These are phyloP conservation scores for Lipomyces yarrowii DNA, from an alignment of 1,139 yeast genomes.

Conservation along the genomic window DNA sequence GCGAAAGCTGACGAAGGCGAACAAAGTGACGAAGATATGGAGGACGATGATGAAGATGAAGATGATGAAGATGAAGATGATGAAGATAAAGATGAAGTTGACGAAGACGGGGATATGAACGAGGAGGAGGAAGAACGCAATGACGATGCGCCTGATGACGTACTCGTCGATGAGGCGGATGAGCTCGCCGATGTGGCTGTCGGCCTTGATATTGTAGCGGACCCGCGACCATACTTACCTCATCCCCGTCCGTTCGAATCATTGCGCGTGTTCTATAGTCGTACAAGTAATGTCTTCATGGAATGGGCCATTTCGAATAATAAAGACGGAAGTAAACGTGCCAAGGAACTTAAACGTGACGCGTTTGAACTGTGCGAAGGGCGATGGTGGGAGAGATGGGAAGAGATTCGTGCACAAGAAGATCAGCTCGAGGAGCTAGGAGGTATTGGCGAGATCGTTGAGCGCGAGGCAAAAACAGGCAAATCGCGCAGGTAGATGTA, in stretches of 20 bases:
- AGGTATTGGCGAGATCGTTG: slow-evolving; percentile 89
- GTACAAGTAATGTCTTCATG: slow-evolving; percentile 83
- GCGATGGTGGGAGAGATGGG: slow-evolving; percentile 99
- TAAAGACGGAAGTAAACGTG: slow-evolving; percentile 63
- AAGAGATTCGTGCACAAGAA: slow-evolving; percentile 83
- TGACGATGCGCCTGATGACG: slow-evolving; percentile 57
- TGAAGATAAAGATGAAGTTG: slow-evolving; percentile 61
- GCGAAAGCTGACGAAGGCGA: slow-evolving; percentile 56
- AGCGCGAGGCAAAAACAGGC: slow-evolving; percentile 59
- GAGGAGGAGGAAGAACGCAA: slow-evolving; percentile 56
- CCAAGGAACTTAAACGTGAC: slow-evolving; percentile 84
- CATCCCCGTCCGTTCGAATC: slow-evolving; percentile 95
- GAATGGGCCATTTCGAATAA: slow-evolving; percentile 84
- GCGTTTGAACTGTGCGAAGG: slow-evolving; percentile 91
- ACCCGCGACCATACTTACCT: slow-evolving; percentile 93
- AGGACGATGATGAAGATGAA: slow-evolving; percentile 67
- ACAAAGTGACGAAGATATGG: slow-evolving; percentile 61
- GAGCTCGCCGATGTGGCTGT: slow-evolving; percentile 21
- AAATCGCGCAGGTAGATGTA: slow-evolving; percentile 8
- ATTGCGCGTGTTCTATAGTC: slow-evolving; percentile 77
- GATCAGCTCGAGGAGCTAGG: slow-evolving; percentile 88
- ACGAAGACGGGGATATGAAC: slow-evolving; percentile 54
- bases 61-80: slow-evolving; percentile 59
- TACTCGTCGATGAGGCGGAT: slow-evolving; percentile 34
- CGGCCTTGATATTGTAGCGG: slow-evolving; percentile 41